These are phyloP conservation scores for Colletotrichum cereale DNA, from an alignment of 2,329 filamentous ascomycete genomes.

Conservation along the genomic window DNA sequence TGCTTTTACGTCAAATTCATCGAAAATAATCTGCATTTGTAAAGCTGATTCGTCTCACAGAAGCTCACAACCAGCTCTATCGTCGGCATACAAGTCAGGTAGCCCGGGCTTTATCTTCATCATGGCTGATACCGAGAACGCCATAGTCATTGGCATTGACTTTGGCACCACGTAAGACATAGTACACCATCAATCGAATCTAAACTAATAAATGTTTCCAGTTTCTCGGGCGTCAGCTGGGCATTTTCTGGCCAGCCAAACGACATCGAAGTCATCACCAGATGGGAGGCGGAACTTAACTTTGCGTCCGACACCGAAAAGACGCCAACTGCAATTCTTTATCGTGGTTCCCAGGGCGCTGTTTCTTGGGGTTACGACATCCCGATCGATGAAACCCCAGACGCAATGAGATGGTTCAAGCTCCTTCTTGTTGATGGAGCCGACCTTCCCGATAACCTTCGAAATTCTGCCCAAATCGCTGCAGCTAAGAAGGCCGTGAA, in stretches of 20 bases:
- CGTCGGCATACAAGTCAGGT: not conserved
- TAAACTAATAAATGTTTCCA: not conserved
- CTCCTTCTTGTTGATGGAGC: conserved; percentile 51
- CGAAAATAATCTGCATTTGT: not conserved
- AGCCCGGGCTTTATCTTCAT: not conserved
- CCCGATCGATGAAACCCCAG: conserved; percentile 35
- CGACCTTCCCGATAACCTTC: conserved; percentile 46
- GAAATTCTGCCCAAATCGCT: conserved; percentile 42
- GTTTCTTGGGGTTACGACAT: conserved; percentile 51
- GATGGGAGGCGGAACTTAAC: conserved; percentile 45
- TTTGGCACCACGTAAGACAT: conserved; percentile 59
- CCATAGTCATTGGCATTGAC: conserved; percentile 56
- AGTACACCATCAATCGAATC: fast-evolving
- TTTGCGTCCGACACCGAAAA: conserved; percentile 50
- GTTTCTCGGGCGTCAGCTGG: conserved; percentile 57
- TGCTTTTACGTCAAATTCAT: not conserved
- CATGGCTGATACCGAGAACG: not conserved
- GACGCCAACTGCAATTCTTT: conserved; percentile 46
- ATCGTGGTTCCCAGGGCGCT: fast-evolving
- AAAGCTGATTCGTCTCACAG: not conserved
- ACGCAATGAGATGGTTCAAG: conserved; percentile 56
- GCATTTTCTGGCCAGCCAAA: conserved; percentile 47
- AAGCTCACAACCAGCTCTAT: not conserved
- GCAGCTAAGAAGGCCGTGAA: conserved; percentile 16
- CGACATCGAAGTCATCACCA: conserved; percentile 48